Evolutionary conservation across 805 yeast species (phyloP).

Genomic region (Groenewaldozyma salmanticensis): DNA sequence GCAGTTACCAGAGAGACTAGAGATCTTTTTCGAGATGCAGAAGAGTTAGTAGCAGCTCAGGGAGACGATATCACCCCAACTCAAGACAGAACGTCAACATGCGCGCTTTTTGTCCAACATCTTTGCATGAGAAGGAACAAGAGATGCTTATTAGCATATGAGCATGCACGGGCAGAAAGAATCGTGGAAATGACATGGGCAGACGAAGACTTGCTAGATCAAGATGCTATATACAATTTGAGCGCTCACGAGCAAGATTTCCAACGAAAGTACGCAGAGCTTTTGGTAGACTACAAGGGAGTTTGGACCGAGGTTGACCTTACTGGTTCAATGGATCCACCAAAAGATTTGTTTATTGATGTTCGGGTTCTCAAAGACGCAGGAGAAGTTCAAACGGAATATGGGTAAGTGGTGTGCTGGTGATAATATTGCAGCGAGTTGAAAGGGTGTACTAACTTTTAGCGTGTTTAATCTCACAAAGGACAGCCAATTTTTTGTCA

Average conservation of each 20-base stretch:
- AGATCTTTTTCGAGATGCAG: constrained; percentile 42
- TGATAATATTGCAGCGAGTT: too few relatives aligned
- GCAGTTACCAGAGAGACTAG: constrained; percentile 61
- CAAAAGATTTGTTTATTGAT: constrained; percentile 83
- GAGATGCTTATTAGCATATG: constrained; percentile 79
- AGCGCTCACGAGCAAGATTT: constrained; percentile 79
- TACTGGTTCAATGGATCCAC: constrained; percentile 85
- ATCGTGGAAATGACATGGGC: constrained; percentile 67
- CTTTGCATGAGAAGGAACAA: constrained; percentile 81
- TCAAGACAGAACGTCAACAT: constrained; percentile 24
- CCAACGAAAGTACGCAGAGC: constrained; percentile 55
- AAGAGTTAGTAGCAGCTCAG: constrained; percentile 25
- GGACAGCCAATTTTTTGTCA: constrained; percentile 87
- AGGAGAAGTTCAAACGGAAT: constrained; percentile 95
- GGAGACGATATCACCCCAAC: constrained; percentile 15
- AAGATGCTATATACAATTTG: constrained; percentile 36
- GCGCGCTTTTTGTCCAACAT: constrained; percentile 50
- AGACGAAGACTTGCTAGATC: constrained; percentile 22
- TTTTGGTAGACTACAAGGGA: constrained; percentile 68
- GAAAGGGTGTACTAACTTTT: neutral
- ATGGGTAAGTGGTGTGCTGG: constrained; percentile 42
- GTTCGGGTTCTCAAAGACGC: constrained; percentile 90
- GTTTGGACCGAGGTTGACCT: constrained; percentile 74
- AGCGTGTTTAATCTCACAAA: constrained; percentile 79
- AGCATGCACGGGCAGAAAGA: constrained; percentile 56